Evolutionary conservation across 2,329 filamentous ascomycete genomes (phyloP), one percentile per base, ranked within the genome.

Genomic region (Teratosphaeria epicoccoides): DNA sequence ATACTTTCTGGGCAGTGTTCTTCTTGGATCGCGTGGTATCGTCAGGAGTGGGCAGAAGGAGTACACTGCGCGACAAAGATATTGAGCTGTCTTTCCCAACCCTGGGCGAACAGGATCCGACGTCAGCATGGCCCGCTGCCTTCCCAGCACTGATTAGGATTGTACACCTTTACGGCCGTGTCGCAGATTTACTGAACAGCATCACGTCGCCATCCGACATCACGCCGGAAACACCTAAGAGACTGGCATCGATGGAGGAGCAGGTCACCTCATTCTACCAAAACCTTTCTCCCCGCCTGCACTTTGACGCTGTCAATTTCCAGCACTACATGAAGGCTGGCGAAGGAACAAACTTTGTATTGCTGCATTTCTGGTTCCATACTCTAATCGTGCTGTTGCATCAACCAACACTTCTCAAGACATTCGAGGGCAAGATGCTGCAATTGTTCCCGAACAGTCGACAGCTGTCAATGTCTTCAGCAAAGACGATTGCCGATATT

Each of bases 1-100:
- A 95, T 61, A 91, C 88, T 0, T 89, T 95, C 59, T 95, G 88
- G 88, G 84, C 87, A 3, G 85, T 95, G 10, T 94, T 94, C 66
- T 84, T 94, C 57, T 77, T 95, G 1, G 88, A 95, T 62, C 79
- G 88, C 20, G 84, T 91, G 55, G 91, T 95, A 24, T 94, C 88
- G 0, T 91, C 87, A 0, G 88, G 88, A 0, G 93, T 88, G 0
- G 89, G 89, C 9, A 78, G 88, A 14, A 85, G 88, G 0, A 88
- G 91, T 10, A 94, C 88, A 0, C 76, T 95, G 25, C 82, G 85
- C 47, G 87, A 94, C 63, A 84, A 87, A 54, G 88, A 94, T 59
- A 90, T 91, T 57, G 89, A 94, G 65, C 76, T 94, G 6, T 79
- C 80, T 1, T 85, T 94, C 45, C 79, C 79, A 2, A 72, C 75